Base-by-base conservation (phyloP, 2,329 filamentous ascomycete species). In the Diaporthe citrichinensis region DNA sequence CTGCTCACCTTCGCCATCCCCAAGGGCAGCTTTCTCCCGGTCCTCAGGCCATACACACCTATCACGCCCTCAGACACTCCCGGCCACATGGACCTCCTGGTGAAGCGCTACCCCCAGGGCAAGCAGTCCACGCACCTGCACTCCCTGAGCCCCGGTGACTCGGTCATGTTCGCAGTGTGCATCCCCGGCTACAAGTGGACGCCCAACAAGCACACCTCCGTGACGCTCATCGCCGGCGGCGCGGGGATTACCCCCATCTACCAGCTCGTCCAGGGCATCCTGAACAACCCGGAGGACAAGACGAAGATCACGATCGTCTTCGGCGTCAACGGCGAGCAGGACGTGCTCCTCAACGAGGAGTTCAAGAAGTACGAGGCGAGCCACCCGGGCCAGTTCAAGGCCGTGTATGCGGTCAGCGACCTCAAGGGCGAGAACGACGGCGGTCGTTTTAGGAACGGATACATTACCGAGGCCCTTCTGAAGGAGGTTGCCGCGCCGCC, bases 201-300 rank as follows among this genome's bases (percentile, higher is more conserved):
- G 31, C 84, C 89, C 39, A 89, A 88, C 77, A 83, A 84, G 81
- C 86, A 82, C 79, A 80, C 80, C 4, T 87, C 90, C 77, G 82
- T 95, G n/a, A 89, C 90, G 3, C 86, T 94, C 53, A 89, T 95
- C 58, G 93, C 93, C 0, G 93, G 93, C 59, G 93, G 93, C 17
- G 92, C 92, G 0, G 93, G 93, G 25, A 94, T 95, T 78, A 94
- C 93, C 0, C 93, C 93, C 0, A 88, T 93, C 78, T 94, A 90
- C 81, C 91, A 93, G 81, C 87, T 94, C 2, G 86, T 89, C 2
- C 89, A 87, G 67, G 90, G 90, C 2, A 92, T 94, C 74, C 84
- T 93, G n/a, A 82, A 85, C 59, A 90, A 94, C 79, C 88, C 91
- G 0, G 82, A 86, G 1, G 93, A 94, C 78, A 85, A 85, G 75